Conservation (phyloP, 1,139 yeast genomes). For the Scheffersomyces illinoinensis region DNA sequence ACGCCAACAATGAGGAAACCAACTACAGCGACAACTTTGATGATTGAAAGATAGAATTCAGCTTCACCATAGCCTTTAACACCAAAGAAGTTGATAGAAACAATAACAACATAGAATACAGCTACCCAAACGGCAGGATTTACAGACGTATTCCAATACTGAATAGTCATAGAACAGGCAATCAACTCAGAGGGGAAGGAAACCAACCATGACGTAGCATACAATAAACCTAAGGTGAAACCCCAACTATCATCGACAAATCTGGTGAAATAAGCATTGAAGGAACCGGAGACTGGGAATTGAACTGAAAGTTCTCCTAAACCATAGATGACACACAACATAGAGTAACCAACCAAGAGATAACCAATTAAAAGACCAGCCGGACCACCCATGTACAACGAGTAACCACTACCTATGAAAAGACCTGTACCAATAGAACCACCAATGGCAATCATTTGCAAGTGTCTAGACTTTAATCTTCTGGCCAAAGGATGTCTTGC, state of each 20-base stretch:
- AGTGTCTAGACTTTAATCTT: conserved; percentile 29
- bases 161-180: conserved; percentile 32
- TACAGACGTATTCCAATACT: conserved; percentile 25
- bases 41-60: conserved; percentile 42
- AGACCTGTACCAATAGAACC: conserved; percentile 43
- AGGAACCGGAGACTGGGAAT: conserved; percentile 31
- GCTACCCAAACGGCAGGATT: conserved; percentile 45
- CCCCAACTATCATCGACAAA: conserved; percentile 34
- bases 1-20: conserved; percentile 25
- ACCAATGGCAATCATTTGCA: conserved; percentile 31
- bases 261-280: conserved; percentile 29
- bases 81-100: conserved; percentile 43
- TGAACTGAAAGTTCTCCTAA: conserved; percentile 31
- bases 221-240: conserved; percentile 35
- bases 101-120: conserved; percentile 42
- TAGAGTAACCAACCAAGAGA: conserved; percentile 23
- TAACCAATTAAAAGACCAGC: conserved; percentile 32
- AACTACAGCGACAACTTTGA: conserved; percentile 25
- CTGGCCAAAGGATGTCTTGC: conserved; percentile 25
- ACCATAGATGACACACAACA: conserved; percentile 28
- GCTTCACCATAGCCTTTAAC: conserved; percentile 54
- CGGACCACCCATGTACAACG: conserved; percentile 70
- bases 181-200: conserved; percentile 35
- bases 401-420: conserved; percentile 70
- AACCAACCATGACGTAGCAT: conserved; percentile 33